Base-by-base conservation (phyloP, 148 eudicot genomes). In the Cornus kousa region DNA sequence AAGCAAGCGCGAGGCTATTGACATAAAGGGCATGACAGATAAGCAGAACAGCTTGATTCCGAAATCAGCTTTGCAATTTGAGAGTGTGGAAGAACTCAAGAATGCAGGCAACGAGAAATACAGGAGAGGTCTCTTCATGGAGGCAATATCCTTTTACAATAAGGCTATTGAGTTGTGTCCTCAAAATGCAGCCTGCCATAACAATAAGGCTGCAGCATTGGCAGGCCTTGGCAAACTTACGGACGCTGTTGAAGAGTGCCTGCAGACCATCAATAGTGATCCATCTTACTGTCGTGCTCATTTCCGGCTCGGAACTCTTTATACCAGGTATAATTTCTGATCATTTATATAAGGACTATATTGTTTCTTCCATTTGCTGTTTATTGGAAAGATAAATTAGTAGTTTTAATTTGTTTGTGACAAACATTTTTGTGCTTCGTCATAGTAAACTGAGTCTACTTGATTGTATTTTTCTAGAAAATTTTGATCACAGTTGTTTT, bases 201-300 rank as follows among this genome's bases (percentile, higher is more conserved):
- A n/a, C 66, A 62, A 62, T 62, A 62, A 62, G 66, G 66, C 66
- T 19, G 66, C 66, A 62, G 66, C 66, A 62, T n/a, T 62, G 6
- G 24, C 24, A 13, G 66, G 24, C 66, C 66, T 62, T 62, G 66
- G 66, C 66, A 62, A 62, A 7, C 19, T 19, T n/a, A 17, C 23
- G 23, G 66, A 62, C 9, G 66, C 66, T 3, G 66, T 62, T 19
- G 24, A 19, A 62, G 23, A 17, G 66, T 62, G 66, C 66, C 22
- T 62, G 5, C 7, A 62, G 7, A 24, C 66, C 9, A n/a, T 62
- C 66, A 62, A 62, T 17, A 20, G 66, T n/a, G 66, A 62, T 62
- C 66, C 66, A n/a, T 62, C 66, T 13, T 62, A 62, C 19, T 3
- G 8, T 4, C 22, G 66, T 17, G 66, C 66, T 62, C 66, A 62